Evolutionary conservation across 768 basidiomycete species (phyloP).

Genomic region (Lactifluus pinguis): DNA sequence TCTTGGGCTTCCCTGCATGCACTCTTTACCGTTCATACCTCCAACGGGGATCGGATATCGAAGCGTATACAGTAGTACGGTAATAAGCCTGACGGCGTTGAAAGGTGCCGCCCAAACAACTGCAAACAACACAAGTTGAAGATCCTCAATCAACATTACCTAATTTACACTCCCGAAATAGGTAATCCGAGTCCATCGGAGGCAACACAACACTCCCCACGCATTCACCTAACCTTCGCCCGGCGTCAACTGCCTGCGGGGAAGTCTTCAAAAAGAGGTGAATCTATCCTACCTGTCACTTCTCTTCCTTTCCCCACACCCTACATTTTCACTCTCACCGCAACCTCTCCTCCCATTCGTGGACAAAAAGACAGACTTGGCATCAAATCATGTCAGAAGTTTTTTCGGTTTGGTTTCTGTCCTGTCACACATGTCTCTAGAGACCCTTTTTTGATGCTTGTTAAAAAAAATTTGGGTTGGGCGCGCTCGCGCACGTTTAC

Average conservation of each 20-base stretch:
- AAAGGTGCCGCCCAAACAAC: background rate
- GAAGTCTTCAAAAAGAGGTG: background rate
- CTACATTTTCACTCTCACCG: background rate
- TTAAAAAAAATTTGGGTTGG: background rate
- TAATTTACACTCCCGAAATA: background rate
- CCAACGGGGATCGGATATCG: too few relatives aligned
- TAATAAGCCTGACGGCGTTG: too few relatives aligned
- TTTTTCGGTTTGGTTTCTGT: too few relatives aligned
- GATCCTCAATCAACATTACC: conserved; percentile 5
- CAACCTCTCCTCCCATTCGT: background rate
- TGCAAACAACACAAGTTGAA: background rate
- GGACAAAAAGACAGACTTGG: too few relatives aligned
- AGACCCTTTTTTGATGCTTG: too few relatives aligned
- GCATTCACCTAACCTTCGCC: background rate
- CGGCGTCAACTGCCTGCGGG: conserved; percentile 3
- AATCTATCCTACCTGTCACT: background rate
- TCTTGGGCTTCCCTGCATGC: background rate
- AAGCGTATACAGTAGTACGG: too few relatives aligned
- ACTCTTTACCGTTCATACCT: background rate
- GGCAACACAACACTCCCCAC: too few relatives aligned
- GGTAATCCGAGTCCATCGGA: conserved; percentile 15
- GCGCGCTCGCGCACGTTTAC: background rate
- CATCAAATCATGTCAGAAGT: too few relatives aligned
- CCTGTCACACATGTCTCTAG: too few relatives aligned
- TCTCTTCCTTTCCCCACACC: background rate